phyloP scores from a whole-genome alignment of 495 filamentous ascomycete species.

The Monascus purpureus region DNA sequence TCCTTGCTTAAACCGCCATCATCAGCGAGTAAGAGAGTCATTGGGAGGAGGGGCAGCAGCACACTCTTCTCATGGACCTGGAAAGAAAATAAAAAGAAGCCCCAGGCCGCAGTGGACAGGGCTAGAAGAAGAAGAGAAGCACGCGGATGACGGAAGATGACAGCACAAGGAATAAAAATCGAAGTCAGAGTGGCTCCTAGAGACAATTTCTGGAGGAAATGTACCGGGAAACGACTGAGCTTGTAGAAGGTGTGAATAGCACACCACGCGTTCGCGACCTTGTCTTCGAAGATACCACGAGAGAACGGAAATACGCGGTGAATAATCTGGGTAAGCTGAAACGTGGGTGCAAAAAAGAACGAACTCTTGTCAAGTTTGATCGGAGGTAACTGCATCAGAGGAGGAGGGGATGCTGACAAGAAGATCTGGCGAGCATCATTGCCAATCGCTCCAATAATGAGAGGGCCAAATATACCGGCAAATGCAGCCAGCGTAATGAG shows the following conservation, averaged over 20 bases:
- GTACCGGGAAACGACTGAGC: slow-evolving; percentile 51
- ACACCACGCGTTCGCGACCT: slow-evolving; percentile 97
- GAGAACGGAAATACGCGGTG: slow-evolving; percentile 92
- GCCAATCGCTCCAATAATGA: slow-evolving; percentile 42
- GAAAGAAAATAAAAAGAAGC: slow-evolving; percentile 92
- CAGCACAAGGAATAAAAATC: slow-evolving; percentile 61
- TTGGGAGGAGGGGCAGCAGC: slow-evolving; percentile 77
- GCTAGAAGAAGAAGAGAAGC: slow-evolving; percentile 66
- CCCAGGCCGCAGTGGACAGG: slow-evolving; percentile 76
- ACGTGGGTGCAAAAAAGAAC: slow-evolving; percentile 52
- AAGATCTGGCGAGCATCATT: slow-evolving; percentile 16
- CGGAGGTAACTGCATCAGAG: slow-evolving; percentile 44
- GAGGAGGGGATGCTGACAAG: slow-evolving; percentile 35
- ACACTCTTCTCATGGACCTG: slow-evolving; percentile 98
- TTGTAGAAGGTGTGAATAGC: slow-evolving; percentile 80
- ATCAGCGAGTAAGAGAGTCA: slow-evolving; percentile 72
- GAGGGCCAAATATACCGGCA: slow-evolving; percentile 55
- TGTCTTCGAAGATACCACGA: slow-evolving; percentile 91
- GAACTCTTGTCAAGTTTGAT: slow-evolving; percentile 46
- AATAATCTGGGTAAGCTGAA: slow-evolving; percentile 67
- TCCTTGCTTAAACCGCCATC: slow-evolving; percentile 60
- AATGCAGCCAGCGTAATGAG: slow-evolving; percentile 60
- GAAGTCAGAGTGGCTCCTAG: slow-evolving; percentile 59
- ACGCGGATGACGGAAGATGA: slow-evolving; percentile 66
- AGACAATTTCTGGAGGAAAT: slow-evolving; percentile 61